A percentile compares a stretch with the other conserved stretches of the same genome.
phyloP scores from a whole-genome alignment of 2,329 filamentous ascomycete species.

The Diaporthe citrichinensis region DNA sequence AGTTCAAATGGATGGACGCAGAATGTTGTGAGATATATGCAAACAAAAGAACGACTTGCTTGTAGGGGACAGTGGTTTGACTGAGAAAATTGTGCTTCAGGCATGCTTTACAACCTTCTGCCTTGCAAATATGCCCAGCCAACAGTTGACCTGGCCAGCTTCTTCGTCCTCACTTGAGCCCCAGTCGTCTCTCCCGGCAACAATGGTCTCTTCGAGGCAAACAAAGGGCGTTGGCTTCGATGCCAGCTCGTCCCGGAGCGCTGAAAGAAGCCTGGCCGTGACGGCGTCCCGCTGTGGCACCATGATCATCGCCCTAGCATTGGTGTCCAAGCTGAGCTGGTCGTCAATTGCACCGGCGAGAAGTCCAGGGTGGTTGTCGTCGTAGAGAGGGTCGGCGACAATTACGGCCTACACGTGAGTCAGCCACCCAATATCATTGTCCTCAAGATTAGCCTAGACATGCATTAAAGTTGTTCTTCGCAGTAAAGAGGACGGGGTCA shows the following conservation, averaged over 20 bases:
- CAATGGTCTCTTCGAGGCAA: constrained; percentile 72
- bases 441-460: constrained; percentile 37
- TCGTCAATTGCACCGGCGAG: constrained; percentile 78
- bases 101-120: background rate
- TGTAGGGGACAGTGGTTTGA: background rate
- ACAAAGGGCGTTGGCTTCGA: constrained; percentile 61
- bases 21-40: background rate
- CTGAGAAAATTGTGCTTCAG: background rate
- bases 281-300: constrained; percentile 83
- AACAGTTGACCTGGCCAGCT: constrained; percentile 68
- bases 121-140: constrained; percentile 74
- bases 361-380: constrained; percentile 82
- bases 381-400: constrained; percentile 90
- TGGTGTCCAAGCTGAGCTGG: constrained; percentile 71
- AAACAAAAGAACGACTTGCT: background rate
- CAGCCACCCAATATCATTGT: constrained; percentile 38
- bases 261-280: constrained; percentile 71
- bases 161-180: constrained; percentile 63
- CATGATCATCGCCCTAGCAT: constrained; percentile 81
- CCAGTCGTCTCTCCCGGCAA: constrained; percentile 83
- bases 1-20: too few species aligned
- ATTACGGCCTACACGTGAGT: constrained; percentile 74
- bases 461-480: constrained; percentile 67
- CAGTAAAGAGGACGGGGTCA: constrained; percentile 61
- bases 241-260: constrained; percentile 74